phyloP scores from a whole-genome alignment of 1,284 basidiomycete species.

The Leccinum pachyderme region DNA sequence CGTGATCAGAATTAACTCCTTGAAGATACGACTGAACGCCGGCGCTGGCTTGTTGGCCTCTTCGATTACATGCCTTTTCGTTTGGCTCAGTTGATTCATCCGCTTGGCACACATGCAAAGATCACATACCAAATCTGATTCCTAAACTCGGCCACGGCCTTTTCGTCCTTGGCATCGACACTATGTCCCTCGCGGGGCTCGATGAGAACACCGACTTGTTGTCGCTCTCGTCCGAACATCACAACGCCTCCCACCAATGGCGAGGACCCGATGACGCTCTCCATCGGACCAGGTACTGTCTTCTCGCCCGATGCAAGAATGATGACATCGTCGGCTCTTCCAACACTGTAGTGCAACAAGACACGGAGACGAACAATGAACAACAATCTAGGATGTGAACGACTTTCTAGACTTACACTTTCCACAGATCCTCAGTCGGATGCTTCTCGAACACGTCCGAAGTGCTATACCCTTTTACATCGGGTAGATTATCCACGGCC shows the following conservation, averaged over 20 bases:
- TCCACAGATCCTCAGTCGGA: conserved; percentile 20
- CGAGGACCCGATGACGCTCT: conserved; percentile 21
- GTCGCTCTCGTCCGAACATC: conserved; percentile 41
- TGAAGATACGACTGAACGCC: conserved; percentile 26
- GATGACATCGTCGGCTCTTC: conserved; percentile 17
- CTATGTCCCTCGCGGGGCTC: conserved; percentile 29
- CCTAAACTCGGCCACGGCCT: conserved; percentile 28
- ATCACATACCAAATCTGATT: conserved; percentile 37
- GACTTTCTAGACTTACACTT: conserved; percentile 6
- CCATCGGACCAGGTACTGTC: conserved; percentile 34
- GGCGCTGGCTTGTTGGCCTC: conserved; percentile 30
- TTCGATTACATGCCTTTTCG: conserved; percentile 23
- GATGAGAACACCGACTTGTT: conserved; percentile 41
- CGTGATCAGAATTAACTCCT: conserved; percentile 12
- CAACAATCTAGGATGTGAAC: neutral
- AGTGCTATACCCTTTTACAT: conserved; percentile 22
- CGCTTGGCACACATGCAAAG: neutral
- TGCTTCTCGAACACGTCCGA: conserved; percentile 20
- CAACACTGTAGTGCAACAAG: neutral
- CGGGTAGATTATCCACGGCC: conserved; percentile 23
- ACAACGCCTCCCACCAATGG: conserved; percentile 31
- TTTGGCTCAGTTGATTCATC: neutral
- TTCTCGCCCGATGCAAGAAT: conserved; percentile 32
- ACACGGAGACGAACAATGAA: neutral
- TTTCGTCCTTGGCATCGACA: conserved; percentile 30